Conservation (phyloP, 495 filamentous ascomycete genomes). For the Talaromyces thailandensis region DNA sequence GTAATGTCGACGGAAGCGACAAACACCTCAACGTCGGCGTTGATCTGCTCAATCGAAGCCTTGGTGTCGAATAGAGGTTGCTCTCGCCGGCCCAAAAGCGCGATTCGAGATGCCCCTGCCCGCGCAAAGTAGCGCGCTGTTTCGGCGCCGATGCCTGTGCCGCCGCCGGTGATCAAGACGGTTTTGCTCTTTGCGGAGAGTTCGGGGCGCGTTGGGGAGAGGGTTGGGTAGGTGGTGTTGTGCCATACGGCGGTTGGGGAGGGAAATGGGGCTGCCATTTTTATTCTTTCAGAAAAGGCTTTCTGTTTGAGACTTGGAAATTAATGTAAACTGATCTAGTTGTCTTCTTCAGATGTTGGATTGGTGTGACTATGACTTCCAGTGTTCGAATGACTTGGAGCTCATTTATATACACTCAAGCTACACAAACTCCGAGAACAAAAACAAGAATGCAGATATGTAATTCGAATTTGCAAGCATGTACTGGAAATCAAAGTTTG, state of each 20-base stretch:
- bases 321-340: background rate
- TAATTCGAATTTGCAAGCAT: background rate
- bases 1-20: constrained; percentile 28
- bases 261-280: constrained; percentile 16
- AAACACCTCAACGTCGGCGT: constrained; percentile 16
- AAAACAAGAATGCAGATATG: background rate
- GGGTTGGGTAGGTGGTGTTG: constrained; percentile 30
- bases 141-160: constrained; percentile 33
- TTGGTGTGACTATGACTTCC: background rate
- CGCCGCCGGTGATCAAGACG: constrained; percentile 40
- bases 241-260: constrained; percentile 21
- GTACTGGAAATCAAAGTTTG: too few relatives aligned
- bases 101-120: constrained; percentile 30
- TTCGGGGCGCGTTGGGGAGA: constrained; percentile 28
- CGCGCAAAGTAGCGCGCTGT: constrained; percentile 31
- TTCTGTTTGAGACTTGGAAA: background rate
- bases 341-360: background rate
- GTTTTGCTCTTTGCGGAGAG: constrained; percentile 34
- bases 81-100: constrained; percentile 26
- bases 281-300: background rate
- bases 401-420: background rate
- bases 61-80: constrained; percentile 22
- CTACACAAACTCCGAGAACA: background rate
- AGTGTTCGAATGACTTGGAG: background rate
- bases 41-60: constrained; percentile 17